A percentile compares a stretch with the other conserved stretches of the same genome.
Conservation (phyloP, 164 flowering plant species). For the Aristolochia fimbriata region DNA sequence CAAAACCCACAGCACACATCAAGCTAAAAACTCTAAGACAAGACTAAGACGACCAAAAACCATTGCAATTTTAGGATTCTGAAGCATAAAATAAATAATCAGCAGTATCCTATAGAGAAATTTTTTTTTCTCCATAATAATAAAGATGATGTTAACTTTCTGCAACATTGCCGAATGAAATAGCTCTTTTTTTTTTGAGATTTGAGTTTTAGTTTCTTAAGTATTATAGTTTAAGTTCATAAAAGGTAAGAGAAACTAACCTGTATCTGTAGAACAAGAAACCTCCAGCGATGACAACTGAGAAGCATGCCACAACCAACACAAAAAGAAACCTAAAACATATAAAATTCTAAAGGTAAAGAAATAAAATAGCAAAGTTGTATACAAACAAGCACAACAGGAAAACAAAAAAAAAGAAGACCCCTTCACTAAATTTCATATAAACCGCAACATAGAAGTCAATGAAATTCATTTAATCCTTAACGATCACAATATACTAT, state of each 20-base stretch:
- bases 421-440: background rate
- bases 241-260: constrained; percentile 23
- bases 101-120: background rate
- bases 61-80: too few relatives aligned
- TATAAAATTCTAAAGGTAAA: constrained; percentile 6
- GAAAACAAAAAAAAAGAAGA: background rate
- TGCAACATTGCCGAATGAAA: background rate
- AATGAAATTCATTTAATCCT: background rate
- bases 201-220: background rate
- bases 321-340: constrained; percentile 61
- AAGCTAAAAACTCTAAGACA: too few relatives aligned
- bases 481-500: too few relatives aligned
- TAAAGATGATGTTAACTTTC: background rate
- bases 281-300: constrained; percentile 89
- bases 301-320: constrained; percentile 75
- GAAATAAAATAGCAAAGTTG: background rate
- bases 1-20: too few relatives aligned
- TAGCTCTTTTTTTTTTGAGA: background rate
- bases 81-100: background rate
- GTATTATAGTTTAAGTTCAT: background rate
- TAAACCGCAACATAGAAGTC: background rate
- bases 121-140: background rate
- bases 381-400: background rate
- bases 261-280: constrained; percentile 80
- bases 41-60: too few relatives aligned